phyloP scores from a whole-genome alignment of 2,329 filamentous ascomycete species.

The Pseudopyrenochaeta lycopersici region DNA sequence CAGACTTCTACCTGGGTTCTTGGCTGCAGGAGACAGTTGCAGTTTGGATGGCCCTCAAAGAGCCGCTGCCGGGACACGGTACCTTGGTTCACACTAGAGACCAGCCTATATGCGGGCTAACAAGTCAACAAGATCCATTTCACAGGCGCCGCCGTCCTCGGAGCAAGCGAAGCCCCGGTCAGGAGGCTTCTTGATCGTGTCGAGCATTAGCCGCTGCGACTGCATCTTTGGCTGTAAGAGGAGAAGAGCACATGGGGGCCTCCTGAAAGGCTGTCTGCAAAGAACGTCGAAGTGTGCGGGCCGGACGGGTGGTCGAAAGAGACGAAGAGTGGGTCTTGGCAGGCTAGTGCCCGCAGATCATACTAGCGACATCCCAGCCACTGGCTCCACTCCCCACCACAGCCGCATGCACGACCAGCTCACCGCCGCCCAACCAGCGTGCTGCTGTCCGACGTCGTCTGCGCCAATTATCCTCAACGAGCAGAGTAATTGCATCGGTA shows the following conservation, averaged over 20 bases:
- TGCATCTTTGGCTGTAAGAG: not conserved
- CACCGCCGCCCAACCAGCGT: slow-evolving; percentile 25
- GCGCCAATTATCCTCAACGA: slow-evolving; percentile 9
- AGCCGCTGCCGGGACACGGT: slow-evolving; percentile 14
- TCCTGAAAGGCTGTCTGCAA: not conserved
- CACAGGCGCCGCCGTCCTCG: not conserved
- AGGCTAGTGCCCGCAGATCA: slow-evolving; percentile 34
- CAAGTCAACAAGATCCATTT: slow-evolving; percentile 13
- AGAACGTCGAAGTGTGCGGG: slow-evolving; percentile 24
- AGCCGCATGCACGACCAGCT: slow-evolving; percentile 31
- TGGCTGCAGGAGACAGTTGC: slow-evolving; percentile 13
- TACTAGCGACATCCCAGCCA: slow-evolving; percentile 18
- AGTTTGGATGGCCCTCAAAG: slow-evolving; percentile 9
- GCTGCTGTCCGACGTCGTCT: slow-evolving; percentile 19
- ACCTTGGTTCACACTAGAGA: slow-evolving; percentile 5
- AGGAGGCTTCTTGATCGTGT: not conserved
- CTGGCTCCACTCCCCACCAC: slow-evolving; percentile 23
- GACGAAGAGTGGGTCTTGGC: slow-evolving; percentile 21
- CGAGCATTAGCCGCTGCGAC: slow-evolving; percentile 2
- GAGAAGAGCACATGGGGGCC: not conserved
- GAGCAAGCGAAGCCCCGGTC: not conserved
- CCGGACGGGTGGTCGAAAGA: slow-evolving; percentile 24
- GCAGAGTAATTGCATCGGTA: slow-evolving; percentile 2
- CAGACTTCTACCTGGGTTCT: slow-evolving; percentile 9
- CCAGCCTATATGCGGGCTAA: slow-evolving; percentile 25